Base-by-base conservation (phyloP, 2,329 filamentous ascomycete species). In the Aureobasidium sp. region DNA sequence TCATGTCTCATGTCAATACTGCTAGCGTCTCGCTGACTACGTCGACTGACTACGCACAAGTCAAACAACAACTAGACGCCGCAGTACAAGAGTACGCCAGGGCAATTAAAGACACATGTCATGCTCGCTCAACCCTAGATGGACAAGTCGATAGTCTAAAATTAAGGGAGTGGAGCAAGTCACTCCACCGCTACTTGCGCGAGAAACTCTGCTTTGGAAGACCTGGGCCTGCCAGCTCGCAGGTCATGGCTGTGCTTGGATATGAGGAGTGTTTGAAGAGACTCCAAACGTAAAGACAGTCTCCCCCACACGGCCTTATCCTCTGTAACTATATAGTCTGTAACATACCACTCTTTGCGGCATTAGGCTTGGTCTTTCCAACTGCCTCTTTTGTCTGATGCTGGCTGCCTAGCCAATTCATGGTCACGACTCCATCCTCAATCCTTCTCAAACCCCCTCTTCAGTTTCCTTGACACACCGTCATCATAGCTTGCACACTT, bases 191-290 rank as follows among this genome's bases (percentile, higher is more conserved):
- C 60, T 84, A 81, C 66, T 70, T 86, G 57, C 77, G 84, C 55
- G 81, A 81, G 76, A 81, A 80, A 1, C 64, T 86, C 25, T 74
- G 77, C 2, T 80, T 75, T 42, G 81, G 80, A 2, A 72, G 73
- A 21, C 74, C 77, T 10, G 84, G 84, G 0, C 82, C 83, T 1
- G 74, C 77, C 17, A 77, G 82, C 10, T 77, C 77, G 0, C 74
- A 78, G 40, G 78, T 77, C 2, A 81, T 86, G 80, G 73, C 68
- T 13, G 75, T 84, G 21, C 68, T 86, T 23, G 83, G 84, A 0
- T 76, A 76, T 49, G 72, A 77, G 3, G 80, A 83, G 66, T 77
- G 76, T 10, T 64, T 81, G 21, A 67, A 69, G 50, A 72, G 81
- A 51, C 35, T 62, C 6, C 8, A 57, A 21, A 29, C 37, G 53